Conservation (phyloP, 2,329 filamentous ascomycete species). For the Fusarium sp. region DNA sequence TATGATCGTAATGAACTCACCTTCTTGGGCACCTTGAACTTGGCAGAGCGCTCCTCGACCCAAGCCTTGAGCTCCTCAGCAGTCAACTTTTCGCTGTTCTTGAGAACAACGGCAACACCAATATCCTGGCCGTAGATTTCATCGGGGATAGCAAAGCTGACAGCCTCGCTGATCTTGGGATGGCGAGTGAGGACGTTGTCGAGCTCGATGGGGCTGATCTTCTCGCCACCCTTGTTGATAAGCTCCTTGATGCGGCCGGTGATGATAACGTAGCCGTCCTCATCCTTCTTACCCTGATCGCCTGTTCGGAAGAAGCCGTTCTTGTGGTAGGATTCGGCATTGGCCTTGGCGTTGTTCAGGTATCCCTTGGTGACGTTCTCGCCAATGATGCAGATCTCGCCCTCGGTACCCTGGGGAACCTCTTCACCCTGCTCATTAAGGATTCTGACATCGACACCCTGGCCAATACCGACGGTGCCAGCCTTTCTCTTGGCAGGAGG, state of each 20-base stretch:
- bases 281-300: conserved; percentile 84
- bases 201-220: conserved; percentile 88
- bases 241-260: conserved; percentile 94
- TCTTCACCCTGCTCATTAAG: conserved; percentile 77
- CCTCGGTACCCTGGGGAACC: conserved; percentile 76
- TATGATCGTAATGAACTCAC: conserved; percentile 58
- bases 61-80: conserved; percentile 74
- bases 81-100: conserved; percentile 68
- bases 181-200: conserved; percentile 85
- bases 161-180: conserved; percentile 79
- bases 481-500: conserved; percentile 80
- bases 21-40: conserved; percentile 89
- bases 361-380: conserved; percentile 89
- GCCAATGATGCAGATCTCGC: conserved; percentile 85
- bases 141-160: conserved; percentile 85
- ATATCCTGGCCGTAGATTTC: conserved; percentile 88
- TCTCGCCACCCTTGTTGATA: conserved; percentile 91
- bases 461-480: conserved; percentile 84
- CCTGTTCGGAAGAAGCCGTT: conserved; percentile 89
- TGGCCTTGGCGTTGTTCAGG: conserved; percentile 83
- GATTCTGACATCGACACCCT: conserved; percentile 85
- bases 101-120: conserved; percentile 80
- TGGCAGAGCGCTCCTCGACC: conserved; percentile 77
- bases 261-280: conserved; percentile 85
- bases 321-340: conserved; percentile 77